Evolutionary conservation across 192 early-diverging fungal genomes (phyloP).

Genomic region (Backusella tuberculispora): DNA sequence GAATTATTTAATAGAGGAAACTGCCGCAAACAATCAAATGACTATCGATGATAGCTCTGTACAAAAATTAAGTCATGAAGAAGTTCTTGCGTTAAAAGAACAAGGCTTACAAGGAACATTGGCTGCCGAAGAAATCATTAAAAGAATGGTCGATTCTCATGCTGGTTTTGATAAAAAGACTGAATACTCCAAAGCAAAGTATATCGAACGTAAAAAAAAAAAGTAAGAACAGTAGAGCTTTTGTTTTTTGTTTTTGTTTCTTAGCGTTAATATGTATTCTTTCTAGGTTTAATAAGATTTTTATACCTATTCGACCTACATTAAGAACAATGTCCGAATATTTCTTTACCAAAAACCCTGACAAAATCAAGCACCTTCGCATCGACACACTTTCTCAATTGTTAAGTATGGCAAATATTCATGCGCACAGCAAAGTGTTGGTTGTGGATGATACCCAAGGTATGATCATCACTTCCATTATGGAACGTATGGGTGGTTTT

Average conservation of each 20-base stretch:
- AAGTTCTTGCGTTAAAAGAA: conserved; percentile 84
- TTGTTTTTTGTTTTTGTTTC: neutral
- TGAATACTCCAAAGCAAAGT: conserved; percentile 95
- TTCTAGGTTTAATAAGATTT: conserved; percentile 76
- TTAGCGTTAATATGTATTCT: neutral
- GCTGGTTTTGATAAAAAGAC: conserved; percentile 91
- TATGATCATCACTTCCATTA: conserved; percentile 76
- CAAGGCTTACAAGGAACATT: conserved; percentile 73
- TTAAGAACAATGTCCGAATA: conserved; percentile 77
- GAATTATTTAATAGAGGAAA: conserved; percentile 56
- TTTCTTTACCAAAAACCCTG: conserved; percentile 77
- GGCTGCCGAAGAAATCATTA: conserved; percentile 73
- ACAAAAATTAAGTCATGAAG: conserved; percentile 79
- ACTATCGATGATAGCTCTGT: conserved; percentile 73
- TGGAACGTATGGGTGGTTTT: conserved; percentile 74
- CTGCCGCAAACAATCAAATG: conserved; percentile 80
- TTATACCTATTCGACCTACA: conserved; percentile 78
- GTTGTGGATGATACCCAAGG: conserved; percentile 94
- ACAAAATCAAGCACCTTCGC: conserved; percentile 68
- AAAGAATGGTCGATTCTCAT: conserved; percentile 80
- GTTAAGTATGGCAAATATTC: conserved; percentile 82
- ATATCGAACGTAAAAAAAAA: conserved; percentile 83
- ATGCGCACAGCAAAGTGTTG: conserved; percentile 66
- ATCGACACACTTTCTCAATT: conserved; percentile 93
- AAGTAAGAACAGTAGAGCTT: conserved; percentile 66